Conservation (phyloP, 1,284 basidiomycete species). For the Ustilago bromivora region DNA sequence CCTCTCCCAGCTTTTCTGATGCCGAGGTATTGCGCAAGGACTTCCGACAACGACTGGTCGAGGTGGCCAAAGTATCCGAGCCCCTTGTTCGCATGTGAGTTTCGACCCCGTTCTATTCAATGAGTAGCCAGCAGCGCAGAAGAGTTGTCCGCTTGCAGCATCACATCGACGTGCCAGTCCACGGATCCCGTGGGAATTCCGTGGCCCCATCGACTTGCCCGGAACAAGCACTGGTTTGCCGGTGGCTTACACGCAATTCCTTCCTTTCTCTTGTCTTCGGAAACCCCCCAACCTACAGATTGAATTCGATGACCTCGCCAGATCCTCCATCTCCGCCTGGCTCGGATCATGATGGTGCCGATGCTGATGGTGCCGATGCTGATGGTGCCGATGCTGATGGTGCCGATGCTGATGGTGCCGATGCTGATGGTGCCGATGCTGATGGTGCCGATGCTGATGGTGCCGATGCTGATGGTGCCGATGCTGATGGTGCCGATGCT, state of each 20-base stretch:
- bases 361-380: background rate
- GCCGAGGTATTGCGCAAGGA: slow-evolving; percentile 77
- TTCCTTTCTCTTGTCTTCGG: background rate
- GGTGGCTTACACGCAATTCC: background rate
- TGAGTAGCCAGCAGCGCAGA: background rate
- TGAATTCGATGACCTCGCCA: slow-evolving; percentile 47
- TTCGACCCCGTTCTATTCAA: background rate
- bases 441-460: slow-evolving; percentile 14
- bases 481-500: background rate
- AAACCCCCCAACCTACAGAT: slow-evolving; percentile 2
- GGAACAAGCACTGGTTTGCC: background rate
- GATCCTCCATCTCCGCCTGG: slow-evolving; percentile 39
- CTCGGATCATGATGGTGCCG: slow-evolving; percentile 25
- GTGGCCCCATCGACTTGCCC: background rate
- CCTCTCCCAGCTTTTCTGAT: slow-evolving; percentile 78
- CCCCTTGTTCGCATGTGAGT: slow-evolving; percentile 86
- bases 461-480: slow-evolving; percentile 10
- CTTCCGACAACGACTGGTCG: slow-evolving; percentile 77
- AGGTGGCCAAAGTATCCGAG: slow-evolving; percentile 75
- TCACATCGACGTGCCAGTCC: background rate
- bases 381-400: slow-evolving; percentile 15
- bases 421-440: background rate
- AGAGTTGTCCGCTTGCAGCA: background rate
- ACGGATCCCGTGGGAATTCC: background rate
- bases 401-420: slow-evolving; percentile 13